Evolutionary conservation across 768 basidiomycete genomes (phyloP), one percentile per base, ranked within the genome.

Genomic region (Psilocybe azurescens): DNA sequence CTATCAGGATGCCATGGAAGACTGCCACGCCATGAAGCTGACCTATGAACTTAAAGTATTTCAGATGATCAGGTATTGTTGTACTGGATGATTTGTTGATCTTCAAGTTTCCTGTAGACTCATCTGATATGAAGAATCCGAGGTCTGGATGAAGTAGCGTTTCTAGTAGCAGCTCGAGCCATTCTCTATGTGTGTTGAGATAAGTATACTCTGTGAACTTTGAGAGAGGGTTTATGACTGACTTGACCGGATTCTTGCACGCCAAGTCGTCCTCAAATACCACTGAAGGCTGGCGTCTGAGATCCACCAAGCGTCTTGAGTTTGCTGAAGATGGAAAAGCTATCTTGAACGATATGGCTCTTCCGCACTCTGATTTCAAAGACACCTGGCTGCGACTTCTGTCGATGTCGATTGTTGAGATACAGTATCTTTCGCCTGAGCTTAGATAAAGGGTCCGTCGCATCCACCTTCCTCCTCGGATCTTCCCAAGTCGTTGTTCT

Each of bases 401-500:
- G 62, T 36, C 91, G 83, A 79, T 95, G 88, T 58, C 91, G 89
- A 24, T 92, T 91, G 67, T 95, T 93, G 81, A 96, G 93, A 78
- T 96, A 96, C 53, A 95, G 87, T 47, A 96, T 86, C 76, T 96
- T 97, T 56, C 93, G 82, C 60, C 94, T 79, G 73, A 95, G 96
- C 75, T 93, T 90, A 4, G 94, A 93, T 2, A 91, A 90, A 72
- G 87, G 91, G 65, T 91, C 88, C 69, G 93, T 91, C 48, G 92
- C 78, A 60, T 88, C 83, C 1, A 84, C 87, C 0, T 91, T 92
- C 53, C 92, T 75, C 51, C 95, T 86, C n/a, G 94, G 95, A 73
- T 97, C 95, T 72, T 94, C 93, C 94, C 94, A 97, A n/a, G 94
- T 95, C 18, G 94, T 95, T 33, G 91, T 93, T 48, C 91, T 83